phyloP scores from a whole-genome alignment of 1,139 yeast species.

The Taiozyma sp. region DNA sequence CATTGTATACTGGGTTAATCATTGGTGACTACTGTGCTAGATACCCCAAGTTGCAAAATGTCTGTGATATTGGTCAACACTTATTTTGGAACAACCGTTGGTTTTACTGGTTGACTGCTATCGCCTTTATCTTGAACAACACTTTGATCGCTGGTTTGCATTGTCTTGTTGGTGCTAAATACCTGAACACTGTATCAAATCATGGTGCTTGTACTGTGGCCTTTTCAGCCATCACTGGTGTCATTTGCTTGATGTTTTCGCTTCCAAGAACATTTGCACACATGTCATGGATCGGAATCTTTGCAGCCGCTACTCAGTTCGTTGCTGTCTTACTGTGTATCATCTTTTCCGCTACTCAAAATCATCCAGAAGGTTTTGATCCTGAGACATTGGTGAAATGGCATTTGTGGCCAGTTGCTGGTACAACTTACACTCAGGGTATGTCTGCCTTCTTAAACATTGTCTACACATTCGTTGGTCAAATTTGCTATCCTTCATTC shows the following conservation, averaged over 20 bases:
- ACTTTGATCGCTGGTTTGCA: slow-evolving; percentile 55
- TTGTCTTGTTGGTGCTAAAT: slow-evolving; percentile 56
- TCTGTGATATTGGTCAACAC: slow-evolving; percentile 58
- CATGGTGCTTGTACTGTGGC: slow-evolving; percentile 49
- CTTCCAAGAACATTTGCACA: slow-evolving; percentile 54
- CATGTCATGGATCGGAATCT: slow-evolving; percentile 44
- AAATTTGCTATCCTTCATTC: slow-evolving; percentile 58
- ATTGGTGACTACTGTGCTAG: slow-evolving; percentile 52
- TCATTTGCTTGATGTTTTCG: slow-evolving; percentile 45
- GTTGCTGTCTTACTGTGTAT: slow-evolving; percentile 49
- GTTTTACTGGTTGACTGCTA: slow-evolving; percentile 58
- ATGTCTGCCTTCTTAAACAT: slow-evolving; percentile 57
- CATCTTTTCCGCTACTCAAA: slow-evolving; percentile 49
- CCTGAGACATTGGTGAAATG: slow-evolving; percentile 38
- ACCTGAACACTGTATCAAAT: slow-evolving; percentile 50
- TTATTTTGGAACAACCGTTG: slow-evolving; percentile 46
- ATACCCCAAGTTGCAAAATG: slow-evolving; percentile 46
- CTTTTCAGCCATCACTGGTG: slow-evolving; percentile 42
- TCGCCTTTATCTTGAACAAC: slow-evolving; percentile 50
- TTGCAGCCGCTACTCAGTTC: slow-evolving; percentile 54
- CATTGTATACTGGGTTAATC: slow-evolving; percentile 50
- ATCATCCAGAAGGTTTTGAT: slow-evolving; percentile 39
- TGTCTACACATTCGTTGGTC: slow-evolving; percentile 61
- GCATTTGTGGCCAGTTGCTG: slow-evolving; percentile 44
- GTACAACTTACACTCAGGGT: slow-evolving; percentile 48